phyloP scores from a whole-genome alignment of 495 filamentous ascomycete genomes.

The Penicillium parvum region DNA sequence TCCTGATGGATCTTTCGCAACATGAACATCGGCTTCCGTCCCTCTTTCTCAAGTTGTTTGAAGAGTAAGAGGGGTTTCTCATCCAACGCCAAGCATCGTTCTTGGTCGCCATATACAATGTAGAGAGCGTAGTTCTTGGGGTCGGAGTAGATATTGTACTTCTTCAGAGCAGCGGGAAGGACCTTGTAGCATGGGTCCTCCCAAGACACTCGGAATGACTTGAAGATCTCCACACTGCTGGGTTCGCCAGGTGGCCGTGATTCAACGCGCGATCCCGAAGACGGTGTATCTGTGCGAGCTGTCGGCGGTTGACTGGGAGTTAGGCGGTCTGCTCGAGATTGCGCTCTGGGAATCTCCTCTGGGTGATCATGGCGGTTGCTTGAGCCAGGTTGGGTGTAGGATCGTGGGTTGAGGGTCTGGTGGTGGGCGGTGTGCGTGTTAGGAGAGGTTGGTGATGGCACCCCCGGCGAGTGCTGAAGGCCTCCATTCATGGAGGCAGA shows the following conservation, averaged over 20 bases:
- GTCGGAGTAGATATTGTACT: slow-evolving; percentile 96
- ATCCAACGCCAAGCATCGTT: slow-evolving; percentile 84
- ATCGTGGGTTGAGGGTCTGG: slow-evolving; percentile 44
- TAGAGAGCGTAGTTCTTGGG: slow-evolving; percentile 97
- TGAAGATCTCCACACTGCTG: slow-evolving; percentile 86
- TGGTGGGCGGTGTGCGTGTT: slow-evolving; percentile 45
- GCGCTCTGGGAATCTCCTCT: slow-evolving; percentile 33
- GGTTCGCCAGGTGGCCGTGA: slow-evolving; percentile 45
- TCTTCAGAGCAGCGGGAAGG: slow-evolving; percentile 88
- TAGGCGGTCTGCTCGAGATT: slow-evolving; percentile 32
- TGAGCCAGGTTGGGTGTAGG: slow-evolving; percentile 41
- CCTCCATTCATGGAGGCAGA: slow-evolving; percentile 67
- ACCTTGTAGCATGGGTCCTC: slow-evolving; percentile 98
- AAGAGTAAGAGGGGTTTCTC: slow-evolving; percentile 94
- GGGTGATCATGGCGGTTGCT: slow-evolving; percentile 40
- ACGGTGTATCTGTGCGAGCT: slow-evolving; percentile 34
- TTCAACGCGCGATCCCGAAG: slow-evolving; percentile 39
- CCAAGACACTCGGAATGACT: slow-evolving; percentile 94
- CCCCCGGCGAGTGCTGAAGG: slow-evolving; percentile 61
- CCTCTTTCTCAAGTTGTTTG: slow-evolving; percentile 94
- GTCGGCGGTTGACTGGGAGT: slow-evolving; percentile 39
- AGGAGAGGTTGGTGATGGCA: slow-evolving; percentile 83
- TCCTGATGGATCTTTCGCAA: slow-evolving; percentile 56
- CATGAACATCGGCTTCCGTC: slow-evolving; percentile 99
- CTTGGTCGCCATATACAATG: slow-evolving; percentile 96